These are phyloP conservation scores for Gracilaria gracilis DNA, from an alignment of 23 red algal genomes.

Conservation along the genomic window DNA sequence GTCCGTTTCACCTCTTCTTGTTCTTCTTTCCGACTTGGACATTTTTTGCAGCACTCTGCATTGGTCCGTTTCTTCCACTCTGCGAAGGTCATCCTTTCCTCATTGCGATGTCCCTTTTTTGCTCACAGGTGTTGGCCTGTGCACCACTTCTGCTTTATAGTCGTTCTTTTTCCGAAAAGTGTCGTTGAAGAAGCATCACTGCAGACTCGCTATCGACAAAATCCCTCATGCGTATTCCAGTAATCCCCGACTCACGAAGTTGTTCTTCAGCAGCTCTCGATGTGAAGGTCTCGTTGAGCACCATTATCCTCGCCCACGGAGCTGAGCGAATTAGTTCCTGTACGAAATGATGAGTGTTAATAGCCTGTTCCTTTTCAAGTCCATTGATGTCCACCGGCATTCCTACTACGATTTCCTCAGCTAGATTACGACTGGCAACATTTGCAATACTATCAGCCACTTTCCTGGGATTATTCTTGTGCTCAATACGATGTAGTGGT, in stretches of 20 bases:
- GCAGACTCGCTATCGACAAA: slow-evolving; percentile 53
- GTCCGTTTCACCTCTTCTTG: background rate
- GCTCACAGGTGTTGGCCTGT: background rate
- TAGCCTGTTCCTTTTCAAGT: slow-evolving; percentile 40
- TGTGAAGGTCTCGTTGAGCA: slow-evolving; percentile 56
- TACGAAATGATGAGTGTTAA: slow-evolving; percentile 49
- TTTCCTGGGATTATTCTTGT: slow-evolving; percentile 8
- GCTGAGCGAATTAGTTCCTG: slow-evolving; percentile 24
- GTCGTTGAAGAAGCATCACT: slow-evolving; percentile 56
- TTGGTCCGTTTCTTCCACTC: slow-evolving; percentile 62
- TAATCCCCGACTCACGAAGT: slow-evolving; percentile 27
- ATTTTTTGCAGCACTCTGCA: slow-evolving; percentile 42
- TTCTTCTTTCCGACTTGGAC: background rate
- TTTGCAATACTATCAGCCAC: slow-evolving; percentile 47
- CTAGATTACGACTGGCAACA: slow-evolving; percentile 10
- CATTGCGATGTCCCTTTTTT: background rate
- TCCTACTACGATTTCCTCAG: slow-evolving; percentile 57
- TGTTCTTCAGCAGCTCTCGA: slow-evolving; percentile 37
- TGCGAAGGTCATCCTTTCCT: slow-evolving; percentile 36
- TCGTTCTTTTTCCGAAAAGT: slow-evolving; percentile 35
- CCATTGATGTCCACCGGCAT: slow-evolving; percentile 48
- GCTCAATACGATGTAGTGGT: slow-evolving; percentile 51
- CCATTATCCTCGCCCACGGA: slow-evolving; percentile 61
- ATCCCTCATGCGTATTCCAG: background rate
- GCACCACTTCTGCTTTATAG: slow-evolving; percentile 9